Conservation (phyloP, 2,329 filamentous ascomycete genomes). For the Massarina eburnea region DNA sequence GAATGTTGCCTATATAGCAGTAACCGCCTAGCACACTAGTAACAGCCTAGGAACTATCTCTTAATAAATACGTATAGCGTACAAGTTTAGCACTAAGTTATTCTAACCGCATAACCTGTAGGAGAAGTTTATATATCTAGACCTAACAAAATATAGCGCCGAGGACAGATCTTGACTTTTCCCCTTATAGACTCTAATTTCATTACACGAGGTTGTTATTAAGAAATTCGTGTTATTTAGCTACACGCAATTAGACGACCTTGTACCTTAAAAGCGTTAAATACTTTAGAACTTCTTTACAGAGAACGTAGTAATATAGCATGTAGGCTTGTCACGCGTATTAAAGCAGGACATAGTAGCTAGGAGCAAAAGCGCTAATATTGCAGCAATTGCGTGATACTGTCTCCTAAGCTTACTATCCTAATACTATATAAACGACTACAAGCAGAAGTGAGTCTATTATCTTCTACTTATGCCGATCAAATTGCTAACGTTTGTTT, state of each 20-base stretch:
- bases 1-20: too few relatives aligned
- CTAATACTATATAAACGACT: constrained; percentile 9
- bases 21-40: too few relatives aligned
- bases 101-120: constrained; percentile 3
- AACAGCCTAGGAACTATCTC: too few relatives aligned
- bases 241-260: constrained; percentile 1
- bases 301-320: not conserved
- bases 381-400: constrained; percentile 10
- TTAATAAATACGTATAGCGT: too few relatives aligned
- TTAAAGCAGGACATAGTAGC: constrained; percentile 5
- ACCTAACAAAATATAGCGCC: constrained; percentile 3
- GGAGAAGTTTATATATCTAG: constrained; percentile 8
- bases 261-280: constrained; percentile 11
- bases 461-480: not conserved
- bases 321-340: not conserved
- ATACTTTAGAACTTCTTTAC: constrained; percentile 10
- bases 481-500: not conserved
- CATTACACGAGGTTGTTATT: constrained; percentile 6
- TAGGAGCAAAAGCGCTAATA: not conserved
- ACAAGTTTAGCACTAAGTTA: too few relatives aligned
- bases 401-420: constrained; percentile 11
- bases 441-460: constrained; percentile 7
- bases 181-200: not conserved
- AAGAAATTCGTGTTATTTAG: constrained; percentile 9
- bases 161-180: constrained; percentile 7